Conservation (phyloP, 345 rosid genomes). For the Dovyalis caffra region DNA sequence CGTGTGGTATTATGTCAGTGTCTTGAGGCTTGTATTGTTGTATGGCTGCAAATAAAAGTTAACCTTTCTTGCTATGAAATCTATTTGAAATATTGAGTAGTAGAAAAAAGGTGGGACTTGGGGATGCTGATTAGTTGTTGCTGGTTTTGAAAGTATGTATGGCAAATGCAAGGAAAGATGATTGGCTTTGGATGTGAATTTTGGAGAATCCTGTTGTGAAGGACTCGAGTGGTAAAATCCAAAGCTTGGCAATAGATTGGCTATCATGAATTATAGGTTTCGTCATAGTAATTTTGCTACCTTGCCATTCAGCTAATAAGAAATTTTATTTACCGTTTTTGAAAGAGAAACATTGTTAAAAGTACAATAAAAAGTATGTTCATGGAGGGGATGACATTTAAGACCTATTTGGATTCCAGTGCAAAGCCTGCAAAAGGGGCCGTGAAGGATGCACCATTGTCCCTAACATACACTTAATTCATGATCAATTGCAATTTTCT, state of each 20-base stretch:
- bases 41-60: not conserved
- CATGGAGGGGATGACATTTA: not conserved
- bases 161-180: not conserved
- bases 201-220: not conserved
- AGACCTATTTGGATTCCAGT: not conserved
- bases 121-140: not conserved
- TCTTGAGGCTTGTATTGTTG: not conserved
- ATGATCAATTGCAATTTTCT: not conserved
- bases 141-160: not conserved
- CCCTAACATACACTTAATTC: not conserved
- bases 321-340: not conserved
- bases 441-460: not conserved
- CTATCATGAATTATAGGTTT: not conserved
- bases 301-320: not conserved
- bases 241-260: not conserved
- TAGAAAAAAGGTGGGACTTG: not conserved
- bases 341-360: not conserved
- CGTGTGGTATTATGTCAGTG: not conserved
- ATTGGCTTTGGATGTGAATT: not conserved
- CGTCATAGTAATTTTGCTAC: not conserved
- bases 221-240: too few species aligned
- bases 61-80: not conserved
- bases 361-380: not conserved
- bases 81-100: not conserved
- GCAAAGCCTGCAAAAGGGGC: not conserved